Evolutionary conservation across 257 asterid species (phyloP).

Genomic region (Solanum appendiculatum): DNA sequence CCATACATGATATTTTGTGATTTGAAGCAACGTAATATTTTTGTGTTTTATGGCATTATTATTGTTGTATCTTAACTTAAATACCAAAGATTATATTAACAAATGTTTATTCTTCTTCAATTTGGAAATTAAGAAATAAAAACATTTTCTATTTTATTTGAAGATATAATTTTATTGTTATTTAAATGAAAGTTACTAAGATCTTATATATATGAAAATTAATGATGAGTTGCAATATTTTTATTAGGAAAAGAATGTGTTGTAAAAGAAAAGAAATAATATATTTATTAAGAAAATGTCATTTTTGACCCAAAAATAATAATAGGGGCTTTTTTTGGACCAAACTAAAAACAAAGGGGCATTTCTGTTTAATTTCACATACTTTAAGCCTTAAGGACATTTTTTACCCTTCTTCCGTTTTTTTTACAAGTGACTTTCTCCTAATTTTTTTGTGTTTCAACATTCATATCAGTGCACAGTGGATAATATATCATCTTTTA

Average conservation of each 20-base stretch:
- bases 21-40: not conserved
- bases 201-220: too few relatives aligned
- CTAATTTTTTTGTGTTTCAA: not conserved
- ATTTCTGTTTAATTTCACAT: not conserved
- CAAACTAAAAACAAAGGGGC: not conserved
- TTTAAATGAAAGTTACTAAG: not conserved
- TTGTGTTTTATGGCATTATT: not conserved
- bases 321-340: not conserved
- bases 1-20: not conserved
- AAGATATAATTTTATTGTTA: too few relatives aligned
- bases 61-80: not conserved
- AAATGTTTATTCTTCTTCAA: not conserved
- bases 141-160: not conserved
- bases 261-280: not conserved
- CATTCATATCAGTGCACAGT: not conserved
- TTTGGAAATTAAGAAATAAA: not conserved
- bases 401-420: too few relatives aligned
- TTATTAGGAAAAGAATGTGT: not conserved
- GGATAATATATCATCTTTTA: not conserved
- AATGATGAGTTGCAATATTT: not conserved
- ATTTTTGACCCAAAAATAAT: not conserved
- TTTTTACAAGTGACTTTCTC: not conserved
- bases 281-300: not conserved
- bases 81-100: not conserved
- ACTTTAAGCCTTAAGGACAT: too few relatives aligned